These are phyloP conservation scores for Onygenales sp. DNA, from an alignment of 2,329 filamentous ascomycete genomes.

Conservation along the genomic window DNA sequence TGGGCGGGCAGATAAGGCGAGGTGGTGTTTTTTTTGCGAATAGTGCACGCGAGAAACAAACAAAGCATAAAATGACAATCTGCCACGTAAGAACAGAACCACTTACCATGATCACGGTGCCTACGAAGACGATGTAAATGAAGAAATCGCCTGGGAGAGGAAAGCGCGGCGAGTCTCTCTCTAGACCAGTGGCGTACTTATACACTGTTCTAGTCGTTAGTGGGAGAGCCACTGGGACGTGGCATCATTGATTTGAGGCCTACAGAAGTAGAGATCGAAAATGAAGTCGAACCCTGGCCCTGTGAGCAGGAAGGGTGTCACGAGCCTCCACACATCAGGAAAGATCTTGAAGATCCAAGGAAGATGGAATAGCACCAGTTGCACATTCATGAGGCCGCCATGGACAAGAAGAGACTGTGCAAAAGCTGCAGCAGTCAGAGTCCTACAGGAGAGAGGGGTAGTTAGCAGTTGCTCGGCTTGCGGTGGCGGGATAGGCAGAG, in stretches of 20 bases:
- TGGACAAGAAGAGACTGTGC: slow-evolving; percentile 53
- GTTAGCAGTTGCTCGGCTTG: background rate
- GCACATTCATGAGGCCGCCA: slow-evolving; percentile 42
- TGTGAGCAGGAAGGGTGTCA: slow-evolving; percentile 51
- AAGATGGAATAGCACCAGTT: slow-evolving; percentile 46
- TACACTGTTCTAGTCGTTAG: slow-evolving; percentile 47
- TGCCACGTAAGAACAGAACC: slow-evolving; percentile 5
- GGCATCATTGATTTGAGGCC: slow-evolving; percentile 18
- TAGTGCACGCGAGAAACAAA: slow-evolving; percentile 8
- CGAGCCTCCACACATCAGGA: slow-evolving; percentile 51
- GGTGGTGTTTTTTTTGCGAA: slow-evolving; percentile 32
- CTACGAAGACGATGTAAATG: slow-evolving; percentile 68
- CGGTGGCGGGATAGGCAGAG: background rate
- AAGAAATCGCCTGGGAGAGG: slow-evolving; percentile 66
- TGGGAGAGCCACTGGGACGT: slow-evolving; percentile 12
- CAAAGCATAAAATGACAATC: slow-evolving; percentile 10
- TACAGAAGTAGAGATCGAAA: slow-evolving; percentile 65
- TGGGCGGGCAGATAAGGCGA: slow-evolving; percentile 74
- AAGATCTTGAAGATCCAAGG: slow-evolving; percentile 45
- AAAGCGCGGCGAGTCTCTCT: slow-evolving; percentile 63
- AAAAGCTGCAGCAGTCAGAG: slow-evolving; percentile 56
- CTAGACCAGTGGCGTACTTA: slow-evolving; percentile 65
- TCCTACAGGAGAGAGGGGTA: slow-evolving; percentile 39
- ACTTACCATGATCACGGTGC: slow-evolving; percentile 68
- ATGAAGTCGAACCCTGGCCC: slow-evolving; percentile 49